Evolutionary conservation across 345 rosid species (phyloP), one percentile per base, ranked within the genome.

Genomic region (Arabidopsis arenosa): DNA sequence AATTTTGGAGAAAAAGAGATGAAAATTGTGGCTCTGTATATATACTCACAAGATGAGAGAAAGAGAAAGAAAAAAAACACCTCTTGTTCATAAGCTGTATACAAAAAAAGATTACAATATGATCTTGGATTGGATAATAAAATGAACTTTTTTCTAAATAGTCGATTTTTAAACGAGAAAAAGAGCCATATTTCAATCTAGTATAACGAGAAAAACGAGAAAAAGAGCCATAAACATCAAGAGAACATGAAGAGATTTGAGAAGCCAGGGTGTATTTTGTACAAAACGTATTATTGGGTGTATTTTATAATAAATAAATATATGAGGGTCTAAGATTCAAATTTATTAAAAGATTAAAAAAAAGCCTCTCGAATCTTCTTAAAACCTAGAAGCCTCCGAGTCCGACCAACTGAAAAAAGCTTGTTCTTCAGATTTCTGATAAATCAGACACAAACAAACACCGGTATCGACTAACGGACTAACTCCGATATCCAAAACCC

Each of bases 351-450:
- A 61, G 26, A 33, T 11, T 13, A 40, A 52, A 41, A 17, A 21
- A 45, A 51, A 68, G 12, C 51, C 65, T 70, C 80, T 70, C 11
- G 76, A 77, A 28, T 18, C 75, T 76, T 77, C 80, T 4, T 77
- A 70, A 77, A 77, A 70, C 76, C 80, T 77, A 77, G 61, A 63
- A 70, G 58, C 65, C 75, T 68, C 45, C 62, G 33, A 14, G 18
- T 2, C 40, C 6, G 30, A 28, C 30, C 35, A 70, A 47, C 41
- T 26, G 23, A 7, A n/a, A 13, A 59, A 63, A 17, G 43, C 26
- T 47, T 28, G 0, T 28, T 48, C 67, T 75, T 49, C 63, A 44
- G 65, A 37, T 45, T 26, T 57, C 80, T 70, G 66, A 76, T 47
- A n/a, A 55, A 26, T 13, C 66, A 17, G 61, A 70, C 66, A 70